These are phyloP conservation scores for Acanthamoeba culbertsoni DNA, from an alignment of 208 protist genomes.

Conservation along the genomic window DNA sequence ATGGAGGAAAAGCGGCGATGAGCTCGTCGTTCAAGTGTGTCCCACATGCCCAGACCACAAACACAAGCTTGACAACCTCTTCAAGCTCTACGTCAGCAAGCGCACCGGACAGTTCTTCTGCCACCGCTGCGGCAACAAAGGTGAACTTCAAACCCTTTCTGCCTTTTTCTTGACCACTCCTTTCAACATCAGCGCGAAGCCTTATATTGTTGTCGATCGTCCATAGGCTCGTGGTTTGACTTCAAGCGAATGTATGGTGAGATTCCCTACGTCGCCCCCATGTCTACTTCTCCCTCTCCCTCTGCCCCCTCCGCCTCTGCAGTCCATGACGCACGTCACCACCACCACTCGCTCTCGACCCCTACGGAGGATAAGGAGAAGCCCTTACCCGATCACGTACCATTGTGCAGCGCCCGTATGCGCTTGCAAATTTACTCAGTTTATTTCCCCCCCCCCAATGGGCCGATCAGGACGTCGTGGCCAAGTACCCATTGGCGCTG, in stretches of 20 bases:
- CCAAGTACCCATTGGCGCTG: slow-evolving; percentile 7
- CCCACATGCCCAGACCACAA: slow-evolving; percentile 75
- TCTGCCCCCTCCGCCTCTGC: not conserved
- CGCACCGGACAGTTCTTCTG: slow-evolving; percentile 70
- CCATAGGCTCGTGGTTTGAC: slow-evolving; percentile 69
- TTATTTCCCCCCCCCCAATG: not conserved
- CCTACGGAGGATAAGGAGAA: not conserved
- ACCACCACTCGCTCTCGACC: not conserved
- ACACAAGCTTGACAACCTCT: slow-evolving; percentile 70
- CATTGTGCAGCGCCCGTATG: not conserved
- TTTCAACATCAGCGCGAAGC: not conserved
- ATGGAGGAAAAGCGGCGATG: not conserved
- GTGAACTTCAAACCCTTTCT: slow-evolving; percentile 7
- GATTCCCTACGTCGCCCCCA: not conserved
- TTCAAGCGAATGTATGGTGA: slow-evolving; percentile 56
- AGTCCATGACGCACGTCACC: not conserved
- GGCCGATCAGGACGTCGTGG: slow-evolving; percentile 31
- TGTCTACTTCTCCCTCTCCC: not conserved
- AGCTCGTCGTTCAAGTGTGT: slow-evolving; percentile 70
- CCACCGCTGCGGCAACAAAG: slow-evolving; percentile 74
- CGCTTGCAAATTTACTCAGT: not conserved
- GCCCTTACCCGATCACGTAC: slow-evolving; percentile 30
- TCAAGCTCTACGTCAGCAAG: slow-evolving; percentile 76
- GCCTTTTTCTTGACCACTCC: not conserved
- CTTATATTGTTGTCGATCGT: not conserved